Evolutionary conservation across 2,329 filamentous ascomycete genomes (phyloP).

Genomic region (Colletotrichum cordylinicola): DNA sequence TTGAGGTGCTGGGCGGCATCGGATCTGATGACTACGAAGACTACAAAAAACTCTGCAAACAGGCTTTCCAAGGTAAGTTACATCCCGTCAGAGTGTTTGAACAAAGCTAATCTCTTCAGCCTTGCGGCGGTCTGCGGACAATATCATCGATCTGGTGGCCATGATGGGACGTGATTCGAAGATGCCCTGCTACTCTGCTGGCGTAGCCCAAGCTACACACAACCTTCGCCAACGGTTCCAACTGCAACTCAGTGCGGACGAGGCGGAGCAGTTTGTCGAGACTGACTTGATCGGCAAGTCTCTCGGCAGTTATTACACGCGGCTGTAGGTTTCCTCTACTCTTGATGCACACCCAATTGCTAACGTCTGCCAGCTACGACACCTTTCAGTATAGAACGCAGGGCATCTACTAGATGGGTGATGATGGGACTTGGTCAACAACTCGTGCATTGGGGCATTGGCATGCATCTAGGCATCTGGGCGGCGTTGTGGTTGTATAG

Average conservation of each 20-base stretch:
- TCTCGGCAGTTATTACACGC: constrained; percentile 85
- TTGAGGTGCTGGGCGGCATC: constrained; percentile 80
- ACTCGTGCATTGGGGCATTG: constrained; percentile 14
- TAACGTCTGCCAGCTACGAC: constrained; percentile 65
- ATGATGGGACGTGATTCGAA: constrained; percentile 85
- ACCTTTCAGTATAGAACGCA: constrained; percentile 89
- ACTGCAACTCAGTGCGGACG: constrained; percentile 81
- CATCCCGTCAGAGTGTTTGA: not conserved
- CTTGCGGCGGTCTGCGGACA: constrained; percentile 77
- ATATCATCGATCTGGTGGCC: constrained; percentile 81
- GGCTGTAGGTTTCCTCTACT: constrained; percentile 65
- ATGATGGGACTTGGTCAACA: not conserved
- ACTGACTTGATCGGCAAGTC: constrained; percentile 81
- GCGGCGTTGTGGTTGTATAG: constrained; percentile 24
- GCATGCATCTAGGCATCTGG: constrained; percentile 22
- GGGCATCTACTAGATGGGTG: constrained; percentile 73
- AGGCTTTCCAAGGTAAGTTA: constrained; percentile 77
- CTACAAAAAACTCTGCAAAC: constrained; percentile 81
- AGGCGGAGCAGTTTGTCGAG: constrained; percentile 83
- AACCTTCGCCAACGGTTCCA: constrained; percentile 78
- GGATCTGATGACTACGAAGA: constrained; percentile 73
- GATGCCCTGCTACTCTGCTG: constrained; percentile 83
- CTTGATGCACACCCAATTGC: not conserved
- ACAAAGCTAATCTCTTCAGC: constrained; percentile 47
- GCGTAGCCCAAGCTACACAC: constrained; percentile 73